Evolutionary conservation across 495 filamentous ascomycete genomes (phyloP).

Genomic region (Hypoxylon subgilvum): DNA sequence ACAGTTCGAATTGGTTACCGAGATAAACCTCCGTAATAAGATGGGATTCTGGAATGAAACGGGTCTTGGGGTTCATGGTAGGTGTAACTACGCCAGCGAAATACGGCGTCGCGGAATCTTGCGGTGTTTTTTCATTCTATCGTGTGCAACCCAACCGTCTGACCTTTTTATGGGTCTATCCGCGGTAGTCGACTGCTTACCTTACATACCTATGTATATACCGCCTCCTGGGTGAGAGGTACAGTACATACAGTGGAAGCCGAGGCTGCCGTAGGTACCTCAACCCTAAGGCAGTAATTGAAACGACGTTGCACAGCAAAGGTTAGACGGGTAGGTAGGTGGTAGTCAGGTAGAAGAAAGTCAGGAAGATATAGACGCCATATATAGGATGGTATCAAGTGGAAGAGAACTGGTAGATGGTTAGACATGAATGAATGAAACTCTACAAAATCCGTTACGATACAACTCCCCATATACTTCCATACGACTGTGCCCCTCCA

Average conservation of each 20-base stretch:
- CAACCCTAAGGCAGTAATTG: slow-evolving; percentile 15
- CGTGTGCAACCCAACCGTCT: slow-evolving; percentile 35
- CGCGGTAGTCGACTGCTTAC: slow-evolving; percentile 29
- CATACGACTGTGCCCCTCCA: slow-evolving; percentile 21
- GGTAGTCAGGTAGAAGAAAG: background rate
- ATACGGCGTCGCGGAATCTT: slow-evolving; percentile 26
- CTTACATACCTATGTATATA: too few species aligned
- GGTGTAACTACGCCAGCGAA: slow-evolving; percentile 1
- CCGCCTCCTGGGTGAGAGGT: too few species aligned
- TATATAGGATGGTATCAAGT: slow-evolving; percentile 2
- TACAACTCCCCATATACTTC: background rate
- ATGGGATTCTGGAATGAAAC: too few species aligned
- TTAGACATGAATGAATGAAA: background rate
- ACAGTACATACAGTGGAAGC: too few species aligned
- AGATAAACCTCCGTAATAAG: slow-evolving; percentile 26
- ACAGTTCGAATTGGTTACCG: slow-evolving; percentile 38
- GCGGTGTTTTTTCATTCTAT: slow-evolving; percentile 30
- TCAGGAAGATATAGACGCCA: background rate
- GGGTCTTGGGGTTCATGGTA: slow-evolving; percentile 1
- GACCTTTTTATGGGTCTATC: slow-evolving; percentile 29
- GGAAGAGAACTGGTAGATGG: background rate
- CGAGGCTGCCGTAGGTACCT: slow-evolving; percentile 10
- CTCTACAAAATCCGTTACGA: background rate
- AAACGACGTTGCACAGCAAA: slow-evolving; percentile 21
- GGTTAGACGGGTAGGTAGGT: background rate